These are phyloP conservation scores for Colletotrichum lindemuthianum DNA, from an alignment of 2,329 filamentous ascomycete species.

Conservation along the genomic window DNA sequence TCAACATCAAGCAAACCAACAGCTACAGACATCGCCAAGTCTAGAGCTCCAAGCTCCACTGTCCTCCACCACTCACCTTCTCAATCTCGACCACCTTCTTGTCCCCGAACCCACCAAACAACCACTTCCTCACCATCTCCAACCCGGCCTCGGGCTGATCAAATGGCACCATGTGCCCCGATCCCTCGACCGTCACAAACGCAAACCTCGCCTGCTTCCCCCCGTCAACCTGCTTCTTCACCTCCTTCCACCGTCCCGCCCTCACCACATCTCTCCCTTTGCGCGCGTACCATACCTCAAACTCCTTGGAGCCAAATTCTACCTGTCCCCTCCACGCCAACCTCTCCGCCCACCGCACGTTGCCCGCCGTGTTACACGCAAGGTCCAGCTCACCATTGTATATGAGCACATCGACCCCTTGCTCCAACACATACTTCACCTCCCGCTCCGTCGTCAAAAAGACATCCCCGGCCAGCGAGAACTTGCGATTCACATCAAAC, in stretches of 20 bases:
- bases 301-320: conserved; percentile 48
- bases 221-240: conserved; percentile 5
- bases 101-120: conserved; percentile 22
- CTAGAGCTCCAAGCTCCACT: conserved; percentile 22
- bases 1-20: neutral
- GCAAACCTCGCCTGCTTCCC: conserved; percentile 30
- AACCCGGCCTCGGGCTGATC: conserved; percentile 35
- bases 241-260: conserved; percentile 28
- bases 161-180: conserved; percentile 52
- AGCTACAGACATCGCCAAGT: neutral
- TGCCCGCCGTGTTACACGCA: conserved; percentile 40
- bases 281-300: conserved; percentile 28
- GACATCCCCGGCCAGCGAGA: conserved; percentile 30
- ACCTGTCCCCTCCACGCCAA: conserved; percentile 56
- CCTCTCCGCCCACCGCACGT: conserved; percentile 48
- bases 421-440: conserved; percentile 21
- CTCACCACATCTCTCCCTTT: conserved; percentile 18
- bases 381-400: conserved; percentile 41
- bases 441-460: conserved; percentile 29
- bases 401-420: conserved; percentile 37
- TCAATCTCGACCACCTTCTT: neutral
- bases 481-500: conserved; percentile 29
- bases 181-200: conserved; percentile 46
- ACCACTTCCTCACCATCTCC: conserved; percentile 37
- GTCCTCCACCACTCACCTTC: neutral